phyloP scores from a whole-genome alignment of 805 yeast species.

The Yamadazyma laniorum region DNA sequence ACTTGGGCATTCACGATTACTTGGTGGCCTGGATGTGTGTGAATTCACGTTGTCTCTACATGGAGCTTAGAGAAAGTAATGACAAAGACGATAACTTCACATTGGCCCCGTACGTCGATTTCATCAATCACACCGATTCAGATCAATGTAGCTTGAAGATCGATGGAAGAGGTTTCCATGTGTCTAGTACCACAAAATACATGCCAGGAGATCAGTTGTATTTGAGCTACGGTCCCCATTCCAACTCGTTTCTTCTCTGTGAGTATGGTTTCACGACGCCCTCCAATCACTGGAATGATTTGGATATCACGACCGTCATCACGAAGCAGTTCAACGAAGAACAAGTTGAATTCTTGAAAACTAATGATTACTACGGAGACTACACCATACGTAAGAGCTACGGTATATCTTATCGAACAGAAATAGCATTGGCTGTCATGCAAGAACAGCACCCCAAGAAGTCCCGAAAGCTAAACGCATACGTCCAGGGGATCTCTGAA shows the following conservation, averaged over 20 bases:
- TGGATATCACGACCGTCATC: conserved; percentile 58
- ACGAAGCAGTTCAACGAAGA: conserved; percentile 27
- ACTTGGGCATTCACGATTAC: background rate
- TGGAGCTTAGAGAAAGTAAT: conserved; percentile 58
- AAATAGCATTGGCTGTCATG: conserved; percentile 66
- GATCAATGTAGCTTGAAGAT: conserved; percentile 54
- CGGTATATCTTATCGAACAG: conserved; percentile 66
- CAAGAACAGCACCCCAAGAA: conserved; percentile 33
- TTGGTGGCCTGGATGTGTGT: conserved; percentile 83
- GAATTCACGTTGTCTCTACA: conserved; percentile 87
- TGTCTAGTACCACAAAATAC: conserved; percentile 31
- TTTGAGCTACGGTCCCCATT: conserved; percentile 85
- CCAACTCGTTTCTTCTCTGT: conserved; percentile 73
- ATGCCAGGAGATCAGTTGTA: conserved; percentile 54
- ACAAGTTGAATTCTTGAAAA: conserved; percentile 48
- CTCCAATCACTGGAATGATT: conserved; percentile 62
- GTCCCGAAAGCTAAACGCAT: conserved; percentile 34
- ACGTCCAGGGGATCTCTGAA: conserved; percentile 48
- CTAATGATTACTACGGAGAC: conserved; percentile 64
- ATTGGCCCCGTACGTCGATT: conserved; percentile 88
- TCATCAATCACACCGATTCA: conserved; percentile 67
- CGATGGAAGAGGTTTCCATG: conserved; percentile 51
- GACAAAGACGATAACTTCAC: conserved; percentile 68
- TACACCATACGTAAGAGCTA: conserved; percentile 58
- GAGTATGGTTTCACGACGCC: conserved; percentile 81